phyloP scores from a whole-genome alignment of 2,329 filamentous ascomycete species.

The Xylaria sp. region DNA sequence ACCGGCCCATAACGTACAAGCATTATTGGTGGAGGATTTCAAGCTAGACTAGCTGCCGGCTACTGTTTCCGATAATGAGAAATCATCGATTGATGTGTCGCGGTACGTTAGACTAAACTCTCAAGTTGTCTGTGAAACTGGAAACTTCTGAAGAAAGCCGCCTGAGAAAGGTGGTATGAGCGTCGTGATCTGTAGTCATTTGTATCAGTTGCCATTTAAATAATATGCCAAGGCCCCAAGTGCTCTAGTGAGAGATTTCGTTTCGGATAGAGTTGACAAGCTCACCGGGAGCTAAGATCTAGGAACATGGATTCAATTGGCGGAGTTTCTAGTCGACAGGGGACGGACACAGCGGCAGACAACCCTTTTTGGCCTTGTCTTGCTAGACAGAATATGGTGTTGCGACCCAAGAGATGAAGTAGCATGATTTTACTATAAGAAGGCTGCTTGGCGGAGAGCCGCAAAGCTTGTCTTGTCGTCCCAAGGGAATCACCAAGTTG shows the following conservation, averaged over 20 bases:
- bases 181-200: background rate
- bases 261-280: background rate
- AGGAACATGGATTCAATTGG: constrained; percentile 20
- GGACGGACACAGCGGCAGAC: constrained; percentile 10
- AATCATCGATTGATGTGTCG: background rate
- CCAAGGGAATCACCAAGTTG: constrained; percentile 1
- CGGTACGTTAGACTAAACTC: background rate
- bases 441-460: constrained; percentile 14
- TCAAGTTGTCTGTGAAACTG: background rate
- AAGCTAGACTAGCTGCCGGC: background rate
- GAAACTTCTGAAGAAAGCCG: background rate
- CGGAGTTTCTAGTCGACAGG: constrained; percentile 20
- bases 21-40: constrained; percentile 26
- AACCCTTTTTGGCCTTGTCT: background rate
- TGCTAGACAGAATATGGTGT: constrained; percentile 1
- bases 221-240: background rate
- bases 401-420: background rate
- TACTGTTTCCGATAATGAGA: background rate
- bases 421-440: constrained; percentile 21
- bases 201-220: background rate
- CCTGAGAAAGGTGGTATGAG: background rate
- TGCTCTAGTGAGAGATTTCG: background rate
- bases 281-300: background rate
- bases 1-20: constrained; percentile 5
- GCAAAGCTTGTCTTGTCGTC: constrained; percentile 16